Base-by-base conservation (phyloP, 805 yeast genomes). In the Yamadazyma olivae region DNA sequence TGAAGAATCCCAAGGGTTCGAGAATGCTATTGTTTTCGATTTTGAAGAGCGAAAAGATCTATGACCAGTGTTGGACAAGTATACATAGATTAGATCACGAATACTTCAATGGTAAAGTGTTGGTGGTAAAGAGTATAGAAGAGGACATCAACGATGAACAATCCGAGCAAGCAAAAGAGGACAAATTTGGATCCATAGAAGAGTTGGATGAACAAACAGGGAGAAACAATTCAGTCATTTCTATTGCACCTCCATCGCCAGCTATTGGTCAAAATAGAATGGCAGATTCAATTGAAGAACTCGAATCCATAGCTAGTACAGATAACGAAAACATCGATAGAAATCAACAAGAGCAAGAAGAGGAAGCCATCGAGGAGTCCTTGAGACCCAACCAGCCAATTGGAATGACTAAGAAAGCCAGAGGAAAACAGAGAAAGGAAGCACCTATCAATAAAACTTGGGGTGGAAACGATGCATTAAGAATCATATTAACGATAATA, bases 341-440 rank as follows among this genome's bases (percentile, higher is more conserved):
- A 23, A 17, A 23, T 9, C 19, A 22, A 21, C 12, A 18, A 10
- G 38, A 40, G 31, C 33, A 27, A 6, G 45, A 44, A 20, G 13
- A 25, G 8, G 49, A 52, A 17, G 64, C 52, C n/a, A 60, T 64
- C 24, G 70, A 66, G 24, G 57, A 51, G 23, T 63, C 69, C 4
- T 53, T 76, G 33, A 54, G 75, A 36, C 79, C 84, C 5, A 62
- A 54, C 17, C 70, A 67, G 9, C 83, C 82, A 4, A 54, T 67
- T 1, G 86, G 87, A 3, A 78, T 81, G 85, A 75, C 85, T 0
- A 48, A 51, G 13, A 73, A 65, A 33, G 79, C 82, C 1, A 70
- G 67, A 30, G 74, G 75, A 12, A 81, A 81, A 43, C 56, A 67
- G 21, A 77, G 80, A 0, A 56, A 58, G 24, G 71, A 72, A 41